Evolutionary conservation across 495 filamentous ascomycete species (phyloP).

Genomic region (Penicillium maclennaniae): DNA sequence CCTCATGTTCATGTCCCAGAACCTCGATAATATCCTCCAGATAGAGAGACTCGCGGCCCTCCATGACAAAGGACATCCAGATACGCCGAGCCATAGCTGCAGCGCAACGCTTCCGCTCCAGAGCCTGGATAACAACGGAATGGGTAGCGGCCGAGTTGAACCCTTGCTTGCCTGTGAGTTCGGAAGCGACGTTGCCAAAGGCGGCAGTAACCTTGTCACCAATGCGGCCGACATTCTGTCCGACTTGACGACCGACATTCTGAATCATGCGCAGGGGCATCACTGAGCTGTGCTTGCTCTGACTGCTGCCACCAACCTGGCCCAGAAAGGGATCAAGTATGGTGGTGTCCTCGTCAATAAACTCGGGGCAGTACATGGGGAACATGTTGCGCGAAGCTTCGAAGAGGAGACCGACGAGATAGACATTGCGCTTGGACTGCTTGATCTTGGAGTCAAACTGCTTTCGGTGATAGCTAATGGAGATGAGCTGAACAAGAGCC

Average conservation of each 20-base stretch:
- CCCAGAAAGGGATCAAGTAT: conserved; percentile 73
- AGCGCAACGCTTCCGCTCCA: conserved; percentile 75
- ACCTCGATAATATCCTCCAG: conserved; percentile 83
- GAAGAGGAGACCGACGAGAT: conserved; percentile 76
- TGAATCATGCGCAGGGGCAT: conserved; percentile 72
- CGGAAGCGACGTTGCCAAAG: conserved; percentile 90
- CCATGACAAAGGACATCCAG: conserved; percentile 97
- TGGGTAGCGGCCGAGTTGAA: conserved; percentile 89
- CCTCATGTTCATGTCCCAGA: conserved; percentile 64
- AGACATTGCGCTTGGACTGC: conserved; percentile 78
- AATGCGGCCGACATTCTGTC: conserved; percentile 68
- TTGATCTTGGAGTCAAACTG: conserved; percentile 88
- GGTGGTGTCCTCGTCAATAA: conserved; percentile 82
- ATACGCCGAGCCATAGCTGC: conserved; percentile 88
- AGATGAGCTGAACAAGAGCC: conserved; percentile 83
- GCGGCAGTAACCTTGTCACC: conserved; percentile 88
- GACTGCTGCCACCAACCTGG: conserved; percentile 9
- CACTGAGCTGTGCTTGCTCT: conserved; percentile 49
- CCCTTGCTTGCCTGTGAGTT: conserved; percentile 90
- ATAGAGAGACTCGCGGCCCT: conserved; percentile 76
- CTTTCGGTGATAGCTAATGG: conserved; percentile 89
- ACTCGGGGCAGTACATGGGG: conserved; percentile 86
- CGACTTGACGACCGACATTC: conserved; percentile 43
- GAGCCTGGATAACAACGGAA: conserved; percentile 79
- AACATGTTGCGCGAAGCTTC: conserved; percentile 85